Base-by-base conservation (phyloP, 306 rosid species). In the Cajanus cajan region DNA sequence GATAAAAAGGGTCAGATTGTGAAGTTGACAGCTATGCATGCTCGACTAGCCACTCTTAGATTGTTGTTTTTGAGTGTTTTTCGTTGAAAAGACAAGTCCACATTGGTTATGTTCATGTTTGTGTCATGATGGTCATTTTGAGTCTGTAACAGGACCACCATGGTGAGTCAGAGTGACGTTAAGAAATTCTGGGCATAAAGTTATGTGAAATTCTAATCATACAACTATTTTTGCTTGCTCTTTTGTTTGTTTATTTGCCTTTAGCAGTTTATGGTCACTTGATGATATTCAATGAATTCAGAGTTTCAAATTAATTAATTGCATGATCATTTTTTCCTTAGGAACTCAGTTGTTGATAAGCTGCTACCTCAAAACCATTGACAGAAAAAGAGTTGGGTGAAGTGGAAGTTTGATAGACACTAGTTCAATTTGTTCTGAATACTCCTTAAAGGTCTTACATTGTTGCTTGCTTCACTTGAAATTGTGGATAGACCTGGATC, bases 381-480 rank as follows among this genome's bases (percentile, higher is more conserved):
- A 86, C 85, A 77, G 84, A 85, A 84, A 86, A 70, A 88, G 97
- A 77, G 88, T 87, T 82, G 87, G 88, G 37, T 78, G 79, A 87
- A 90, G 43, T 61, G 59, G 85, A 68, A 82, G 62, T 68, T 48
- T 28, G 48, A 47, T 65, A 82, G 48, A 52, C 16, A 48, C 21
- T 76, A 39, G 28, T 78, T 77, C 18, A 22, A 44, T 82, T 36
- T 9, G 37, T 62, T 44, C 72, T 39, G 44, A 70, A 61, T 45
- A 68, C 68, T 44, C 69, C 80, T 48, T 8, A 31, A 67, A 65
- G 43, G 8, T 7, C 37, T 57, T 48, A 62, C 54, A 71, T 78
- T 55, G 73, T 51, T 90, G 67, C n/a, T n/a, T n/a, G n/a, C 78
- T n/a, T 64, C 58, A 6, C 51, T 74, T 61, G 47, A 73, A 43